These are phyloP conservation scores for Byssoonygena ceratinophila DNA, from an alignment of 2,329 filamentous ascomycete species.

Conservation along the genomic window DNA sequence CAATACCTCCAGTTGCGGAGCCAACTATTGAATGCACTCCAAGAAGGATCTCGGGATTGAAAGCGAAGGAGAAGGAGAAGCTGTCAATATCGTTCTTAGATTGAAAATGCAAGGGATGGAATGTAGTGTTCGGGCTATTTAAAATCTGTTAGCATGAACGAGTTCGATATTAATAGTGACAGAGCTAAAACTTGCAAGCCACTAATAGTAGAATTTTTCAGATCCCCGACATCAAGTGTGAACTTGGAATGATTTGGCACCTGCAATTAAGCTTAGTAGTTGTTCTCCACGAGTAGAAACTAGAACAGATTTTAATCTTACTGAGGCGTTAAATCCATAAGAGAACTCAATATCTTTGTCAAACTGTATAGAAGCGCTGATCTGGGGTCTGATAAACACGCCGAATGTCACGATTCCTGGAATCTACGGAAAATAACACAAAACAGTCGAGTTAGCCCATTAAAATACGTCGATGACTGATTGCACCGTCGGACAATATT, in stretches of 20 bases:
- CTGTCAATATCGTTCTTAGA: conserved; percentile 11
- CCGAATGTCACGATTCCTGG: conserved; percentile 19
- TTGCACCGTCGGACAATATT: no score
- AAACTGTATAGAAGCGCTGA: conserved; percentile 13
- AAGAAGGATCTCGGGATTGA: conserved; percentile 19
- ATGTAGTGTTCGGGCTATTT: conserved; percentile 15
- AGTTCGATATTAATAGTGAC: neutral
- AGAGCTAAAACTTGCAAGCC: conserved; percentile 24
- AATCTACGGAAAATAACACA: conserved; percentile 12
- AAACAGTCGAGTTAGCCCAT: neutral
- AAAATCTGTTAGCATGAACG: neutral
- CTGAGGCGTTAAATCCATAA: conserved; percentile 19
- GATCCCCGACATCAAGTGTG: conserved; percentile 14
- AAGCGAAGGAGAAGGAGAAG: conserved; percentile 15
- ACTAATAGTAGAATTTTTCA: conserved; percentile 22
- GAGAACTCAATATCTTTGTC: conserved; percentile 16
- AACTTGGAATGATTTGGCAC: conserved; percentile 18
- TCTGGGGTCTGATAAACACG: conserved; percentile 15
- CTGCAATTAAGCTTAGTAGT: conserved; percentile 4
- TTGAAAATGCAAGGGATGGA: conserved; percentile 18
- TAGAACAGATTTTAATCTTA: neutral
- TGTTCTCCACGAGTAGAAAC: neutral
- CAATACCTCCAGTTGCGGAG: conserved; percentile 18
- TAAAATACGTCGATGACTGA: neutral
- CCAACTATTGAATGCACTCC: conserved; percentile 14